These are phyloP conservation scores for Crepidotus variabilis DNA, from an alignment of 768 basidiomycete genomes.

Conservation along the genomic window DNA sequence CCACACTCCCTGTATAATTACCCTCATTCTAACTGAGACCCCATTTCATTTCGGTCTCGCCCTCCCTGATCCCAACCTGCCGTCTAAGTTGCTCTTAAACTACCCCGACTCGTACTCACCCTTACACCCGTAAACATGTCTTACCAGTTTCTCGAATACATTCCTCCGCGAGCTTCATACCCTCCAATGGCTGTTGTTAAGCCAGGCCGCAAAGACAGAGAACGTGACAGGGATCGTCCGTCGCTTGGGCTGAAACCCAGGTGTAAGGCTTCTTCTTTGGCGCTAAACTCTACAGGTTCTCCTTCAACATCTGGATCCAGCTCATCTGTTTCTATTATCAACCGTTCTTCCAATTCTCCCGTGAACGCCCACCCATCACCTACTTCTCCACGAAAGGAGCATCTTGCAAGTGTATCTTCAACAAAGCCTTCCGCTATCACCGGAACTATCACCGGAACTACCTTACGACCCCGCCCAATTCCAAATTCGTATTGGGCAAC, in stretches of 20 bases:
- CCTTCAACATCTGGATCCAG: background rate
- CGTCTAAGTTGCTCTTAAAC: no score
- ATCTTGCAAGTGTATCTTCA: background rate
- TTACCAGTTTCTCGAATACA: background rate
- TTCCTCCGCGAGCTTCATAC: background rate
- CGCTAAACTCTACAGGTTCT: background rate
- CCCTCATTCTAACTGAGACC: background rate
- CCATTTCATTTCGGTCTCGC: background rate
- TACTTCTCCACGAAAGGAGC: background rate
- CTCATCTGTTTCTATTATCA: background rate
- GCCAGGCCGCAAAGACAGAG: background rate
- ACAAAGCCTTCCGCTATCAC: background rate
- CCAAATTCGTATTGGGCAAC: constrained; percentile 89
- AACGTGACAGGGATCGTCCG: background rate
- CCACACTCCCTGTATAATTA: background rate
- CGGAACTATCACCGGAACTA: background rate
- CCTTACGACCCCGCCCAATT: constrained; percentile 46
- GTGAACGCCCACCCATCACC: background rate
- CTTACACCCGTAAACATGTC: background rate
- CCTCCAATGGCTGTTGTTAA: background rate
- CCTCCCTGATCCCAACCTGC: no score
- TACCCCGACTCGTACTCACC: background rate
- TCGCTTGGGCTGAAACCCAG: background rate
- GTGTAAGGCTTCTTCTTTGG: background rate
- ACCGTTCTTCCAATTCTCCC: background rate